These are phyloP conservation scores for Evernia prunastri DNA, from an alignment of 495 filamentous ascomycete genomes.

Conservation along the genomic window DNA sequence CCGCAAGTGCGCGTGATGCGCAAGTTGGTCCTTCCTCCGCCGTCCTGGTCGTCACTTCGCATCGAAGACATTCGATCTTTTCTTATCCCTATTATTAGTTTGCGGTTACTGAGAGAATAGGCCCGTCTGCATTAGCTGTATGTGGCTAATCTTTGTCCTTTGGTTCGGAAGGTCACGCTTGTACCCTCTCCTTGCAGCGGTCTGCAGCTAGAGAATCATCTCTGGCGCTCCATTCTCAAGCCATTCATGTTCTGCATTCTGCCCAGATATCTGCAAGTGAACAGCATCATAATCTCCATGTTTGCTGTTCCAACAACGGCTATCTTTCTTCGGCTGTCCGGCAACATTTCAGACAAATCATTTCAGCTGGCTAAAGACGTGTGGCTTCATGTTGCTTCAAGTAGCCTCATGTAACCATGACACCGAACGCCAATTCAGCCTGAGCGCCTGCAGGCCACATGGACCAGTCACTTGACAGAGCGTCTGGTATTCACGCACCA, in stretches of 20 bases:
- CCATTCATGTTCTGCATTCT: background rate
- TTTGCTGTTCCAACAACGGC: background rate
- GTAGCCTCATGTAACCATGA: background rate
- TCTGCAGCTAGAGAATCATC: background rate
- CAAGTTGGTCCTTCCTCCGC: too few species aligned
- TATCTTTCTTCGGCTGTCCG: background rate
- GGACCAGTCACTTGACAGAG: background rate
- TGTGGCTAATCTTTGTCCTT: background rate
- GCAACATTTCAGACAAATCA: background rate
- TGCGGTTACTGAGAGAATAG: background rate
- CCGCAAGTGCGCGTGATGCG: too few species aligned
- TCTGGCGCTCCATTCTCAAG: background rate
- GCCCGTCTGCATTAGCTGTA: background rate
- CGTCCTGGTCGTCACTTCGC: background rate
- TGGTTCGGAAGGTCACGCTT: background rate
- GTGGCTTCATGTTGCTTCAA: too few species aligned
- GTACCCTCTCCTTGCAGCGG: background rate
- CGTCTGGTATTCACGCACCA: background rate
- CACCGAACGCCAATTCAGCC: background rate
- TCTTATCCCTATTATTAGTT: too few species aligned
- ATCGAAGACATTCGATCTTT: background rate
- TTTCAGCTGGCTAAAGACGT: background rate
- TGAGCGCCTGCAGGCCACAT: slow-evolving; percentile 2
- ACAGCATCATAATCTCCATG: background rate
- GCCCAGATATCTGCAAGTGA: background rate